Evolutionary conservation across 2,329 filamentous ascomycete genomes (phyloP).

Genomic region (Diaporthe humulicola): DNA sequence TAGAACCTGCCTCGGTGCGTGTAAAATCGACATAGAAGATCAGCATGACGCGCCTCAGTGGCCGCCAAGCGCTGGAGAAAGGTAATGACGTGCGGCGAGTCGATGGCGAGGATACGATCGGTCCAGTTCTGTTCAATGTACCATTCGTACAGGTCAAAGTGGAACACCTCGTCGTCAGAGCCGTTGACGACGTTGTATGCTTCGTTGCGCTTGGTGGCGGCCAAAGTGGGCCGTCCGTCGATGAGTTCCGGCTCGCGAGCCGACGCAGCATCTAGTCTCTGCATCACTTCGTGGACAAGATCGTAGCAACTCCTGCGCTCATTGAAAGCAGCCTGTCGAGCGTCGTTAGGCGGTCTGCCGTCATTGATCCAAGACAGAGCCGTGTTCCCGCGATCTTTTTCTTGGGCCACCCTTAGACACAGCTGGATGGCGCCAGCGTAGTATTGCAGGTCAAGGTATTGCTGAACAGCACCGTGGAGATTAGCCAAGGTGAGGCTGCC

Average conservation of each 20-base stretch:
- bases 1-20: conserved; percentile 87
- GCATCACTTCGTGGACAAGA: conserved; percentile 86
- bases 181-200: conserved; percentile 91
- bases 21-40: conserved; percentile 94
- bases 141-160: conserved; percentile 98
- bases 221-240: conserved; percentile 82
- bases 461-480: conserved; percentile 80
- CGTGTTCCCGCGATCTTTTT: conserved; percentile 88
- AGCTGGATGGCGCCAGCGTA: conserved; percentile 94
- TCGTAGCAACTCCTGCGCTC: conserved; percentile 85
- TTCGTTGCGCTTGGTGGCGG: conserved; percentile 84
- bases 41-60: conserved; percentile 82
- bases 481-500: conserved; percentile 85
- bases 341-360: conserved; percentile 78
- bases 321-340: conserved; percentile 75
- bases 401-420: conserved; percentile 84
- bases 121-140: conserved; percentile 89
- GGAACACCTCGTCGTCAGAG: conserved; percentile 93
- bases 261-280: conserved; percentile 80
- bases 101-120: conserved; percentile 86
- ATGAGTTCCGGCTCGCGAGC: conserved; percentile 77
- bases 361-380: conserved; percentile 91
- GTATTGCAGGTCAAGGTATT: conserved; percentile 87
- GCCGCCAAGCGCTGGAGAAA: conserved; percentile 85
- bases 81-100: conserved; percentile 86